phyloP scores from a whole-genome alignment of 768 basidiomycete species.

The Ramaria rubella region DNA sequence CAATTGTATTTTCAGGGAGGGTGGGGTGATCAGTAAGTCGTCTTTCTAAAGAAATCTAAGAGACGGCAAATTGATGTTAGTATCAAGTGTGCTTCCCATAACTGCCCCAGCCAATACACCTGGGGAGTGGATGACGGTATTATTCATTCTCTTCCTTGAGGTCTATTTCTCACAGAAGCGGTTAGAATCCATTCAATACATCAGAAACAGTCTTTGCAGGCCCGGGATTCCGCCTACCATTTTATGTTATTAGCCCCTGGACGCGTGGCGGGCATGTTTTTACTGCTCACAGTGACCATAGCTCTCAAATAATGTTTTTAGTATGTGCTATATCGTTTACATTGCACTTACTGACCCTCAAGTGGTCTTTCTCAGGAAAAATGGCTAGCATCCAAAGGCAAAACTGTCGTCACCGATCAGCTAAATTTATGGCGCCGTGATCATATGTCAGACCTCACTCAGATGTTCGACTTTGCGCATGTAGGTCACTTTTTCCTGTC shows the following conservation, averaged over 20 bases:
- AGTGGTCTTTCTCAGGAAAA: slow-evolving; percentile 11
- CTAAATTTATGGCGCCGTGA: slow-evolving; percentile 13
- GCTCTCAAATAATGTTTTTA: slow-evolving; percentile 9
- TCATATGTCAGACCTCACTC: slow-evolving; percentile 15
- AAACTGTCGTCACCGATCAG: slow-evolving; percentile 8
- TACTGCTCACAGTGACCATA: slow-evolving; percentile 14
- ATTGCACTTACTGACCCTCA: too few species aligned
- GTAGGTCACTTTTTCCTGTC: slow-evolving; percentile 8
- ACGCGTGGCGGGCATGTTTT: slow-evolving; percentile 15
- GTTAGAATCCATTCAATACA: neutral
- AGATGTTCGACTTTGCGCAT: slow-evolving; percentile 15
- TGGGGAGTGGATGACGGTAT: slow-evolving; percentile 12
- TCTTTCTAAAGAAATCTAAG: too few species aligned
- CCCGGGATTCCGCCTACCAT: slow-evolving; percentile 15
- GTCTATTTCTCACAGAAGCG: too few species aligned
- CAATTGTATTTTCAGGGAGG: too few species aligned
- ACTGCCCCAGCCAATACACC: slow-evolving; percentile 8
- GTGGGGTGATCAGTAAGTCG: slow-evolving; percentile 12
- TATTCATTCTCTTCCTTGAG: neutral
- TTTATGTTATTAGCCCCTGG: slow-evolving; percentile 14
- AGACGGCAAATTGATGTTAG: too few species aligned
- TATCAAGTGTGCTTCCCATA: slow-evolving; percentile 9
- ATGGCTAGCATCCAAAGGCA: slow-evolving; percentile 13
- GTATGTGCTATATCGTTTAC: too few species aligned
- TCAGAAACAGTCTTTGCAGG: slow-evolving; percentile 5